phyloP scores from a whole-genome alignment of 352 stramenopile species.

The Pythium phragmiticola region DNA sequence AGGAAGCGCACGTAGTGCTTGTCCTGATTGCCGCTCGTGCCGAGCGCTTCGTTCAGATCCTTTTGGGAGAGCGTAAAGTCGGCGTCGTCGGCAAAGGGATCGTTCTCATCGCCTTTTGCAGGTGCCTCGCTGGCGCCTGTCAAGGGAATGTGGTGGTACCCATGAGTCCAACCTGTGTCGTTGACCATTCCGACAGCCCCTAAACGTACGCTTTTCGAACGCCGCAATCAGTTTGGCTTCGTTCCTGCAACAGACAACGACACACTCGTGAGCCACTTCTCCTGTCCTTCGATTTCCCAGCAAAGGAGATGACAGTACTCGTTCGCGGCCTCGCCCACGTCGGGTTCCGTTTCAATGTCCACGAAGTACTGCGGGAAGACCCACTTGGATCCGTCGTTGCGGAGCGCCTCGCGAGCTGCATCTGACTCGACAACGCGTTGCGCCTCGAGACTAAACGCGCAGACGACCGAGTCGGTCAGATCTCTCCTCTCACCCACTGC shows the following conservation, averaged over 20 bases:
- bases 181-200: not conserved
- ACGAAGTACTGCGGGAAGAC: conserved; percentile 74
- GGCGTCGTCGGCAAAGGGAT: conserved; percentile 69
- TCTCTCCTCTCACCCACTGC: not conserved
- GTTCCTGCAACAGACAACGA: conserved; percentile 21
- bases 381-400: conserved; percentile 61
- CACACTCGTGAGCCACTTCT: not conserved
- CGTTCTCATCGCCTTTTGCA: conserved; percentile 27
- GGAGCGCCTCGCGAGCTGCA: conserved; percentile 30
- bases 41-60: conserved; percentile 72
- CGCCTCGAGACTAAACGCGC: conserved; percentile 30
- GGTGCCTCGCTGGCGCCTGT: conserved; percentile 14
- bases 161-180: not conserved
- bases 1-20: conserved; percentile 81
- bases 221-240: conserved; percentile 73
- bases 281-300: conserved; percentile 37
- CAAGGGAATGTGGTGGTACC: not conserved
- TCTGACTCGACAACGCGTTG: conserved; percentile 45
- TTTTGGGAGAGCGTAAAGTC: conserved; percentile 74
- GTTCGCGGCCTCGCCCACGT: conserved; percentile 56
- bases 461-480: not conserved
- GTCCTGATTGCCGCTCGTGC: conserved; percentile 59
- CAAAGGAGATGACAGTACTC: conserved; percentile 31
- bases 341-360: conserved; percentile 78
- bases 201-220: conserved; percentile 61